A percentile compares a stretch with the other conserved stretches of the same genome.
phyloP scores from a whole-genome alignment of 2,329 filamentous ascomycete species.

The Microdochium paspali region DNA sequence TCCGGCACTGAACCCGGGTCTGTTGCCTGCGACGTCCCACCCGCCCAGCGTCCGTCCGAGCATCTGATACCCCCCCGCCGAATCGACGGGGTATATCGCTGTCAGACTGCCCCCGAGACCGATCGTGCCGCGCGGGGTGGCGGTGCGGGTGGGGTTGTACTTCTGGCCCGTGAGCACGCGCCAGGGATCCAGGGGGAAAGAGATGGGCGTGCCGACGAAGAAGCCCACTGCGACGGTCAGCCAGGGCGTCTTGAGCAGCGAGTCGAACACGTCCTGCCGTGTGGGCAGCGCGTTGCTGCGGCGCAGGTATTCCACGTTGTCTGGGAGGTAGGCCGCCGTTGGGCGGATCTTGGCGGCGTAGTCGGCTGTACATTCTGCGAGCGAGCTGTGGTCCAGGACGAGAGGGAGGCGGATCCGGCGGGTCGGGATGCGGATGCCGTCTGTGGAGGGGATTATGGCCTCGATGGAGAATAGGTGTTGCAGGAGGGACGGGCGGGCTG shows the following conservation, averaged over 20 bases:
- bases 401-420: conserved; percentile 24
- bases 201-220: conserved; percentile 24
- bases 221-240: conserved; percentile 24
- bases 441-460: conserved; percentile 7
- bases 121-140: conserved; percentile 25
- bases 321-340: conserved; percentile 52
- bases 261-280: conserved; percentile 20
- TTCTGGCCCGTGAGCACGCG: conserved; percentile 15
- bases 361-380: conserved; percentile 41
- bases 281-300: conserved; percentile 24
- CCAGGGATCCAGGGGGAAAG: conserved; percentile 16
- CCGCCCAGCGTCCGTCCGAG: conserved; percentile 19
- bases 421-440: conserved; percentile 10
- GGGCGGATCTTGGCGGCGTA: conserved; percentile 54
- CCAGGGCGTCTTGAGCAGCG: conserved; percentile 20
- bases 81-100: conserved; percentile 25
- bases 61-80: conserved; percentile 29
- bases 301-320: conserved; percentile 46
- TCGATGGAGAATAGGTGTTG: conserved; percentile 3
- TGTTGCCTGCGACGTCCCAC: conserved; percentile 22
- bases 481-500: conserved; percentile 5
- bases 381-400: conserved; percentile 26
- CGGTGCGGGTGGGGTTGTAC: conserved; percentile 23
- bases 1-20: conserved; percentile 16
- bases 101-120: conserved; percentile 24